Conservation (phyloP, 257 asterid genomes). For the Solanum gandarillasii region DNA sequence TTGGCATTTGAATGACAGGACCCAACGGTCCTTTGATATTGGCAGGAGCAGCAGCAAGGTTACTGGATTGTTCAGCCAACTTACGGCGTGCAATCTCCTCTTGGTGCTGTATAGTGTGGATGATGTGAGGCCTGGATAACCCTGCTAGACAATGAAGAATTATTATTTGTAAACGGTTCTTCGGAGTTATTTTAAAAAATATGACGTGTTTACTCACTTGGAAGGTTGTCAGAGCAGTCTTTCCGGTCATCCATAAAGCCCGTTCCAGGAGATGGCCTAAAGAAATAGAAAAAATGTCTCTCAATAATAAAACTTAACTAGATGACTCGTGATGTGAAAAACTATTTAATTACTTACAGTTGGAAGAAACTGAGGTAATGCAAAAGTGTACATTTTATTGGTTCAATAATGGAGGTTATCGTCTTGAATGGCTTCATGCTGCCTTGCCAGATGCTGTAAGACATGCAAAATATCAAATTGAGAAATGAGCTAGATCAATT, state of each 20-base stretch:
- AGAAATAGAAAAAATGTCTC: background rate
- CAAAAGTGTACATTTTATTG: slow-evolving; percentile 26
- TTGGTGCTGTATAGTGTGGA: slow-evolving; percentile 7
- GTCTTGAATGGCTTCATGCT: slow-evolving; percentile 27
- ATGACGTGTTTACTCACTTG: slow-evolving; percentile 26
- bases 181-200: background rate
- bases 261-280: slow-evolving; percentile 8
- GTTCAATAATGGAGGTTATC: slow-evolving; percentile 14
- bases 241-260: slow-evolving; percentile 13
- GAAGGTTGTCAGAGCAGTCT: slow-evolving; percentile 20
- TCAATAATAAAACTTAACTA: background rate
- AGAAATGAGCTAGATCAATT: background rate
- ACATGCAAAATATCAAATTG: background rate
- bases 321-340: background rate
- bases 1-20: slow-evolving; percentile 29
- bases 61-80: slow-evolving; percentile 45
- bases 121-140: slow-evolving; percentile 15
- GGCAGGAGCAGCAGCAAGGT: slow-evolving; percentile 48
- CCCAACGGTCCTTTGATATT: slow-evolving; percentile 9
- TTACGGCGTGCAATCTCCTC: slow-evolving; percentile 34
- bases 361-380: slow-evolving; percentile 40
- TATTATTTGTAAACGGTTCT: background rate
- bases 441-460: slow-evolving; percentile 35
- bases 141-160: slow-evolving; percentile 17
- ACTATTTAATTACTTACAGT: slow-evolving; percentile 32